Conservation (phyloP, 2,329 filamentous ascomycete species). For the Sphaerulina musiva region DNA sequence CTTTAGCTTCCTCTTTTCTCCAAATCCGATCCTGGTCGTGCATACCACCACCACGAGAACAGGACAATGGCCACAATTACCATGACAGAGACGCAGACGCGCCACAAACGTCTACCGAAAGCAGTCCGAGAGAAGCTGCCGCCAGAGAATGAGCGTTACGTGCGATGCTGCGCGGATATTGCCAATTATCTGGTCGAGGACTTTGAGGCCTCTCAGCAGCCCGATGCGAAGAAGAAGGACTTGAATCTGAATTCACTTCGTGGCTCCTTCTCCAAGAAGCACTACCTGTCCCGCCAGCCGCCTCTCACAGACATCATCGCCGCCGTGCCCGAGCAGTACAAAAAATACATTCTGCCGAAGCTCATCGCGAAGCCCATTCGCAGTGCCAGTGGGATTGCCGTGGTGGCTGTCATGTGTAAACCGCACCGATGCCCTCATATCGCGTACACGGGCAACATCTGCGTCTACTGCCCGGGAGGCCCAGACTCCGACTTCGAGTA, state of each 20-base stretch:
- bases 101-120: slow-evolving; percentile 51
- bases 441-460: slow-evolving; percentile 97
- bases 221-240: slow-evolving; percentile 68
- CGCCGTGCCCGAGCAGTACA: slow-evolving; percentile 98
- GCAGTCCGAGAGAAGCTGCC: slow-evolving; percentile 56
- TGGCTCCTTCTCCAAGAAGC: slow-evolving; percentile 84
- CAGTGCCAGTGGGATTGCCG: slow-evolving; percentile 92
- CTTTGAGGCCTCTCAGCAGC: slow-evolving; percentile 72
- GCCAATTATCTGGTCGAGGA: slow-evolving; percentile 91
- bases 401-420: slow-evolving; percentile 99
- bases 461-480: slow-evolving; percentile 95
- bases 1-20: not conserved
- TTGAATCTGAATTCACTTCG: slow-evolving; percentile 88
- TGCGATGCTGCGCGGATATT: slow-evolving; percentile 92
- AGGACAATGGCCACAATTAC: slow-evolving; percentile 56
- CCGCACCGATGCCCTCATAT: slow-evolving; percentile 97
- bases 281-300: slow-evolving; percentile 78
- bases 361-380: slow-evolving; percentile 94
- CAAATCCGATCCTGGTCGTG: no score
- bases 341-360: slow-evolving; percentile 96
- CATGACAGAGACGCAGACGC: slow-evolving; percentile 46
- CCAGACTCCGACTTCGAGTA: slow-evolving; percentile 99
- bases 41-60: slow-evolving; percentile 18
- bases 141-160: slow-evolving; percentile 88
- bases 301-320: slow-evolving; percentile 95